Percentiles rank a stretch among this genome's conserved stretches.
These are phyloP conservation scores for Cylindrodendrum hubeiense DNA, from an alignment of 2,329 filamentous ascomycete genomes.

Conservation along the genomic window DNA sequence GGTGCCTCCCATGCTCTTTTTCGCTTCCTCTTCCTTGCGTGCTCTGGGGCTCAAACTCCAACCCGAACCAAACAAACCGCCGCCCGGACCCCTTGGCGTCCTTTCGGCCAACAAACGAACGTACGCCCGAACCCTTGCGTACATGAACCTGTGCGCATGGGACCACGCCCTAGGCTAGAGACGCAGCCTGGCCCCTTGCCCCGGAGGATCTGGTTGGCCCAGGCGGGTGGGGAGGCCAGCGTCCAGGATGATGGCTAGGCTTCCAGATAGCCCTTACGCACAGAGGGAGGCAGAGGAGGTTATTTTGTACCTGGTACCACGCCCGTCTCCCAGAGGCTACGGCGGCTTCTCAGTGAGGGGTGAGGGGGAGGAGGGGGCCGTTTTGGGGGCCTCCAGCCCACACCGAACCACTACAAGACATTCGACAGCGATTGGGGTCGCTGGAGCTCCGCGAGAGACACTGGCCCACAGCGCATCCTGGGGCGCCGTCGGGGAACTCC, in stretches of 20 bases:
- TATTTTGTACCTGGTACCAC: slow-evolving; percentile 22
- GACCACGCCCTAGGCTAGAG: slow-evolving; percentile 15
- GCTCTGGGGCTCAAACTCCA: background rate
- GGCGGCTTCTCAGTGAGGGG: slow-evolving; percentile 7
- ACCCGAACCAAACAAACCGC: slow-evolving; percentile 9
- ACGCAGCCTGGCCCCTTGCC: slow-evolving; percentile 13
- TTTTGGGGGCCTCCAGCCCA: slow-evolving; percentile 6
- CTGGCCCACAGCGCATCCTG: slow-evolving; percentile 5
- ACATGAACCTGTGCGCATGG: slow-evolving; percentile 20
- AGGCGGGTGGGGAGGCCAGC: slow-evolving; percentile 2
- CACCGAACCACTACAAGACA: slow-evolving; percentile 19
- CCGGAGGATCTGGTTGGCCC: slow-evolving; percentile 32
- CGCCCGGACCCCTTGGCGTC: slow-evolving; percentile 6
- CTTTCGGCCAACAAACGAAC: slow-evolving; percentile 6
- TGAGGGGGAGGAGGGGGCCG: slow-evolving; percentile 13
- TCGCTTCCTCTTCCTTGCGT: background rate
- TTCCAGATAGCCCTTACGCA: slow-evolving; percentile 20
- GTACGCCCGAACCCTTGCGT: slow-evolving; percentile 13
- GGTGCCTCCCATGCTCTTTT: background rate
- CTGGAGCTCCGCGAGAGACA: slow-evolving; percentile 15
- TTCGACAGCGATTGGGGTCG: slow-evolving; percentile 8
- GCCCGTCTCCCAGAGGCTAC: slow-evolving; percentile 3
- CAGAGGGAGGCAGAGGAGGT: slow-evolving; percentile 25
- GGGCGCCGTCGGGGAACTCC: slow-evolving; percentile 21
- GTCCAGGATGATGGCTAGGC: slow-evolving; percentile 14